A percentile compares a stretch with the other conserved stretches of the same genome.
These are phyloP conservation scores for Rubia yunnanensis DNA, from an alignment of 257 asterid species.

Conservation along the genomic window DNA sequence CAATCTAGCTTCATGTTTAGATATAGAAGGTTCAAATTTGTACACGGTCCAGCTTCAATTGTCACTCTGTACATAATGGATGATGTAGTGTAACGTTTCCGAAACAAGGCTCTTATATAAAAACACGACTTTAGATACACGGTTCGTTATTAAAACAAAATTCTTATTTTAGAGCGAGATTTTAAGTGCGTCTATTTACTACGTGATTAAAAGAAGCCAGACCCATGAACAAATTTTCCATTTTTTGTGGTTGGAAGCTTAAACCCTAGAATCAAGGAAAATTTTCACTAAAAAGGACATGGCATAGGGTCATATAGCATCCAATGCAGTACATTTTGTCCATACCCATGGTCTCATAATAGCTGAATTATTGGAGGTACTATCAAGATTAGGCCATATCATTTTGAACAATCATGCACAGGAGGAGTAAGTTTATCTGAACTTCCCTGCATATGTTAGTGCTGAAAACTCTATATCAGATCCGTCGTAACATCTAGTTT, in stretches of 20 bases:
- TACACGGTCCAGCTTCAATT: no score
- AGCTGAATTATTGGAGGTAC: slow-evolving; percentile 7
- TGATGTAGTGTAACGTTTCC: no score
- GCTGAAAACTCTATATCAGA: not conserved
- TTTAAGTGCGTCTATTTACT: not conserved
- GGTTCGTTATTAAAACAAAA: no score
- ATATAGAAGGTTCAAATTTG: no score
- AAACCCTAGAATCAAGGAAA: not conserved
- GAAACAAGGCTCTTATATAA: no score
- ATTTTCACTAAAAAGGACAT: not conserved
- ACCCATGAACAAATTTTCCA: not conserved
- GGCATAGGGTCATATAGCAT: not conserved
- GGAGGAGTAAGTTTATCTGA: not conserved
- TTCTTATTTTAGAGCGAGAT: not conserved
- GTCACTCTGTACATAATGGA: no score
- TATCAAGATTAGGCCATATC: slow-evolving; percentile 6
- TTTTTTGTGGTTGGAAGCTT: not conserved
- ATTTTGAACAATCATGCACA: slow-evolving; percentile 1
- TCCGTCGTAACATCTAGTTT: no score
- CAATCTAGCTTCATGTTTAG: no score
- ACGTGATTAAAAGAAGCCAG: no score
- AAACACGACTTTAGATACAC: no score
- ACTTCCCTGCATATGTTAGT: not conserved
- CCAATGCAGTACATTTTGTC: slow-evolving; percentile 12
- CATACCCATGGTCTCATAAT: not conserved